Evolutionary conservation across 2,329 filamentous ascomycete species (phyloP), one percentile per base, ranked within the genome.

Genomic region (Drechmeria coniospora): DNA sequence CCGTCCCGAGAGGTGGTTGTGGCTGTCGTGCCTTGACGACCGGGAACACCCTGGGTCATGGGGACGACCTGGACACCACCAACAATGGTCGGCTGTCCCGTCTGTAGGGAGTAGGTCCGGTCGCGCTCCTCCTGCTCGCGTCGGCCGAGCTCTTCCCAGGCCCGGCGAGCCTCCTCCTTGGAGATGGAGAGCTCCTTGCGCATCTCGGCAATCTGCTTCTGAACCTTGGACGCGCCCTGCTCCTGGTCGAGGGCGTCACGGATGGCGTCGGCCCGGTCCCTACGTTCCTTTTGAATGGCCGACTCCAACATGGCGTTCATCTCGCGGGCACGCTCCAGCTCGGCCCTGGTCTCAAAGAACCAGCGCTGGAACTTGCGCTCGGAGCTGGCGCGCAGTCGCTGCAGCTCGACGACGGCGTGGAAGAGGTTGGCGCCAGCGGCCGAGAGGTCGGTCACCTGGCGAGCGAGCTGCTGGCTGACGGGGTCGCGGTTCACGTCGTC

Each of bases 341-440:
- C 86, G 18, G 77, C 69, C 28, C 86, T 69, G 6, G 86, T 93
- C 50, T 98, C 90, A 42, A 92, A 93, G 56, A 95, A 95, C 90
- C 90, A 98, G 27, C 90, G 72, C 54, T 98, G 90, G 43, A 98
- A 98, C 50, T 95, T 95, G 37, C 90, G 75, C 53, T 98, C 90
- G 0, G 87, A 95, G 31, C 84, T 93, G 21, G 90, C 90, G 23
- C 90, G 79, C 15, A 98, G 64, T 17, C 90, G 76, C 51, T 98
- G 90, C 25, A 98, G 61, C 53, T 98, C 90, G 4, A 98, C 90
- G 0, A 98, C 86, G 8, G 90, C 90, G 50, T 98, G 90, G 51
- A 98, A 98, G 1, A 98, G 64, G 42, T 98, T 98, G 5, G 90
- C 90, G 9, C 90, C 90, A 1, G 90, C 90, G 6, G 90, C 90